phyloP scores from a whole-genome alignment of 2,329 filamentous ascomycete species.

The Scedosporium minutisporum region DNA sequence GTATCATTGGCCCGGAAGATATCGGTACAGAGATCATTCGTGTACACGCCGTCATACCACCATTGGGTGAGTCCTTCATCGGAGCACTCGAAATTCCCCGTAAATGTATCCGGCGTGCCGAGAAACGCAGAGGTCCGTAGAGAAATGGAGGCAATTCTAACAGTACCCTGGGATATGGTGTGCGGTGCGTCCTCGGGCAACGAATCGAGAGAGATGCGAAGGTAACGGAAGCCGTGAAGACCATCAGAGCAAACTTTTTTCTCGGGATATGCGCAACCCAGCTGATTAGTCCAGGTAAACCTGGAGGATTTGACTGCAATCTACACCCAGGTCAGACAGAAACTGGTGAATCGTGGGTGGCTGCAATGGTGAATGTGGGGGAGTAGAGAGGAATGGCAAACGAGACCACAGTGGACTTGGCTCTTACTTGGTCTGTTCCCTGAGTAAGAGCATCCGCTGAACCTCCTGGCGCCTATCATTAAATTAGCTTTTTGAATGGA shows the following conservation, averaged over 20 bases:
- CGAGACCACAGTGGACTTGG: not conserved
- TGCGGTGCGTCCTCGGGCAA: slow-evolving; percentile 32
- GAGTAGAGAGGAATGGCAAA: not conserved
- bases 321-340: slow-evolving; percentile 13
- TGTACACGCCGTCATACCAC: slow-evolving; percentile 45
- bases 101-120: slow-evolving; percentile 38
- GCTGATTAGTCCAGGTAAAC: slow-evolving; percentile 34
- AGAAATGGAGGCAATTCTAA: slow-evolving; percentile 31
- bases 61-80: slow-evolving; percentile 38
- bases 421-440: slow-evolving; percentile 36
- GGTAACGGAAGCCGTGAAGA: slow-evolving; percentile 42
- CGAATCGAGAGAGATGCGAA: slow-evolving; percentile 37
- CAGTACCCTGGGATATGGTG: slow-evolving; percentile 29
- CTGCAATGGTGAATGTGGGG: too few species aligned
- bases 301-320: slow-evolving; percentile 31
- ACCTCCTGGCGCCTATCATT: slow-evolving; percentile 9
- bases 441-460: slow-evolving; percentile 23
- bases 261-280: slow-evolving; percentile 30
- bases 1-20: slow-evolving; percentile 36
- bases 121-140: slow-evolving; percentile 34
- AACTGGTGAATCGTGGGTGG: too few species aligned
- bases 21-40: slow-evolving; percentile 38
- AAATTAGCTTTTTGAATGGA: not conserved
- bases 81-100: slow-evolving; percentile 43
- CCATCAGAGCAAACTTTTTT: slow-evolving; percentile 39